Conservation (phyloP, 2,329 filamentous ascomycete genomes). For the Amphichorda felina region DNA sequence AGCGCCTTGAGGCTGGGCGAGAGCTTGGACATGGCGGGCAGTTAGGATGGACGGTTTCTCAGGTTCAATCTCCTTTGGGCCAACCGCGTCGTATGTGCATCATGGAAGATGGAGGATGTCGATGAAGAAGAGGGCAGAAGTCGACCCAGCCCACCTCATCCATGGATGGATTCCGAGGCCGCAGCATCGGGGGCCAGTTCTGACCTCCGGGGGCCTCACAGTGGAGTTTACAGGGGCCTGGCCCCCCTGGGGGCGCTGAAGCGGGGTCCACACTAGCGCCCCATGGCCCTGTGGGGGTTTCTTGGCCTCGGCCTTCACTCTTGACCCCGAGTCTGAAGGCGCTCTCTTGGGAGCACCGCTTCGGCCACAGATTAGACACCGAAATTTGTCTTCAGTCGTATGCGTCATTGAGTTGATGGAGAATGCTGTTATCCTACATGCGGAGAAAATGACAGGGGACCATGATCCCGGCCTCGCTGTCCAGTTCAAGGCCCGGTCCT, state of each 20-base stretch:
- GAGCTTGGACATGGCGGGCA: conserved; percentile 54
- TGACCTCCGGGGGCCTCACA: not conserved
- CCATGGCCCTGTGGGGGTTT: too few species aligned
- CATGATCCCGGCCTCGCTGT: not conserved
- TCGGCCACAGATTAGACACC: too few species aligned
- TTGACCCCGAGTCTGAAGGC: not conserved
- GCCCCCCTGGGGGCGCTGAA: too few species aligned
- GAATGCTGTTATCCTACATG: not conserved
- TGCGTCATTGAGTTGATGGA: too few species aligned
- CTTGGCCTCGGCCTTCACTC: not conserved
- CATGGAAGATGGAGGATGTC: too few species aligned
- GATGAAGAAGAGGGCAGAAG: too few species aligned
- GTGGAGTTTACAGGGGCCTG: not conserved
- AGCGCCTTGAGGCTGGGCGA: conserved; percentile 60
- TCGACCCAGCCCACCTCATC: not conserved
- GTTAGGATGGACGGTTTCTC: not conserved
- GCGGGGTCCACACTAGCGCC: too few species aligned
- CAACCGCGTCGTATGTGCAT: too few species aligned
- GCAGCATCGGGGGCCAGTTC: not conserved
- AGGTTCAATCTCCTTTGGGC: not conserved
- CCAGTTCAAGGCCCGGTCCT: conserved; percentile 1
- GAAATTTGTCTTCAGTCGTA: too few species aligned
- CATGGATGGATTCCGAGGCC: not conserved
- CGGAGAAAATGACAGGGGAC: not conserved
- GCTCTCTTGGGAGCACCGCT: not conserved